Base-by-base conservation (phyloP, 768 basidiomycete species). In the Russula griseocarnosa region DNA sequence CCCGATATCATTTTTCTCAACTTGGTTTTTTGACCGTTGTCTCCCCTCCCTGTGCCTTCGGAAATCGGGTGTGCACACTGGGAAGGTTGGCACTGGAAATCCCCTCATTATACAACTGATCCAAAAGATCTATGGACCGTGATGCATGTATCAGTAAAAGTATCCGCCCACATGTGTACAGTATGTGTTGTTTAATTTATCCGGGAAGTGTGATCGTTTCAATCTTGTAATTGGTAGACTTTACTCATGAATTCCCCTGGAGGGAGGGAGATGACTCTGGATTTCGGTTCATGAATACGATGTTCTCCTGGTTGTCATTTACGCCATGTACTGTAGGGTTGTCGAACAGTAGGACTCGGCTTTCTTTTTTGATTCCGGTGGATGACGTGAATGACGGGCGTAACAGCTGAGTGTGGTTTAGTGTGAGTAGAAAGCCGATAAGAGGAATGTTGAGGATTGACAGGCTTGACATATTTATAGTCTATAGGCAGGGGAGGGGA, bases 131-230 rank as follows among this genome's bases (percentile, higher is more conserved):
- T 49, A 47, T 20, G 5, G 46, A 3, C 5, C 26, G 13, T 62
- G 61, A 55, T 62, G 47, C 47, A 55, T 55, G 36, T 14, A 62
- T 62, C 54, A 49, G 46, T 30, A 26, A 16, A 42, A 30, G 14
- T 13, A 16, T n/a, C 22, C 24, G 46, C 51, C 49, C 40, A 24
- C 18, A 20, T 42, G 30, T 60, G 34, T n/a, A 24, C 18, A 14
- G 26, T 10, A 34, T 42, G 40, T 28, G 32, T 32, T n/a, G 24
- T 14, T 32, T 30, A 16, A 53, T 60, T 32, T 46, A 20, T 42
- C 42, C 40, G 51, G 60, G 10, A 10, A 6, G 32, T 13, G 52
- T 46, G 46, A 46, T 46, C 2, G 30, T 11, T 13, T 24, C 44
- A 34, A 52, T n/a, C 13, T 47, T 13, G 47, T 7, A 50, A 26